Percentiles rank a stretch among this genome's conserved stretches.
These are phyloP conservation scores for Pascua guehoae DNA, from an alignment of 1,284 basidiomycete species.

Conservation along the genomic window DNA sequence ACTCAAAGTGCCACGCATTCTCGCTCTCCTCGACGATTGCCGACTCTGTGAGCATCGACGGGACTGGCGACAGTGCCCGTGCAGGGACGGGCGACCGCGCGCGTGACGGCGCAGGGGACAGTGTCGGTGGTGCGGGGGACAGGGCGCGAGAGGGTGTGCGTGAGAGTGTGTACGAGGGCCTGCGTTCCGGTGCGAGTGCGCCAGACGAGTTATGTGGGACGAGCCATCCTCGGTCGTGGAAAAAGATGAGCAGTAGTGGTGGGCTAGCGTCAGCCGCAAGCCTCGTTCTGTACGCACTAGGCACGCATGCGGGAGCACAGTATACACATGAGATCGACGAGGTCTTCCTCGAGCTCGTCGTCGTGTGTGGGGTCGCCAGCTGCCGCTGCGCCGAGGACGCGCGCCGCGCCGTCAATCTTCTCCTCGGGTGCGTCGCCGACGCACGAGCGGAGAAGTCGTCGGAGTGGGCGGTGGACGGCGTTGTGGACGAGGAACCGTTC, in stretches of 20 bases:
- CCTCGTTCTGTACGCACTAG: slow-evolving; percentile 50
- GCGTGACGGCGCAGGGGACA: not conserved
- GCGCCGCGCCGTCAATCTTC: slow-evolving; percentile 66
- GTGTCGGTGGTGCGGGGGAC: slow-evolving; percentile 2
- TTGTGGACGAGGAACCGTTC: slow-evolving; percentile 88
- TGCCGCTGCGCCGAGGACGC: slow-evolving; percentile 73
- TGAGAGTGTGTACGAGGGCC: slow-evolving; percentile 17
- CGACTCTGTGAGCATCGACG: slow-evolving; percentile 53
- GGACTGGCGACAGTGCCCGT: slow-evolving; percentile 45
- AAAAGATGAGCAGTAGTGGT: slow-evolving; percentile 90
- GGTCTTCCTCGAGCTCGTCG: slow-evolving; percentile 51
- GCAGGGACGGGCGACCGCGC: not conserved
- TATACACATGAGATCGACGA: slow-evolving; percentile 86
- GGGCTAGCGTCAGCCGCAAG: slow-evolving; percentile 49
- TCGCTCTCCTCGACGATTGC: not conserved
- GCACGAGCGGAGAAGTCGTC: slow-evolving; percentile 79
- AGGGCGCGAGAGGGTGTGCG: slow-evolving; percentile 32
- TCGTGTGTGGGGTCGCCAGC: slow-evolving; percentile 46
- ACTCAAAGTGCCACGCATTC: slow-evolving; percentile 66
- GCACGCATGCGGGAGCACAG: slow-evolving; percentile 84
- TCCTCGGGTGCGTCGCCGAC: slow-evolving; percentile 86
- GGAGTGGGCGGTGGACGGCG: slow-evolving; percentile 80
- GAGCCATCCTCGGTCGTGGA: slow-evolving; percentile 69
- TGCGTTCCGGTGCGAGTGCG: slow-evolving; percentile 1
- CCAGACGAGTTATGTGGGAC: slow-evolving; percentile 19